Evolutionary conservation across 2,329 filamentous ascomycete genomes (phyloP).

Genomic region (Cordyceps cateniannulata): DNA sequence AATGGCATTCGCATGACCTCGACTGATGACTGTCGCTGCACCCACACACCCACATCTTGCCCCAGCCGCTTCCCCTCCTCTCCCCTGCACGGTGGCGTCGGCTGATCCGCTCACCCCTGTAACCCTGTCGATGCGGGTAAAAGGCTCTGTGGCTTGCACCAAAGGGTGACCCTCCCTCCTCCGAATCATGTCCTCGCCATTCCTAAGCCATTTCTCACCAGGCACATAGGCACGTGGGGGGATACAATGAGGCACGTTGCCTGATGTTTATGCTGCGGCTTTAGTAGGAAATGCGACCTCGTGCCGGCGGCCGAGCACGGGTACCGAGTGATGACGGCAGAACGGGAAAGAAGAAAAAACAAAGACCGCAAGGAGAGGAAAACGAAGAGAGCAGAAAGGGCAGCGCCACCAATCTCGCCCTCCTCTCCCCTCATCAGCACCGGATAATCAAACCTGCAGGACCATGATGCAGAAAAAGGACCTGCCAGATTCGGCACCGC

Average conservation of each 20-base stretch:
- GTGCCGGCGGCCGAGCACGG: background rate
- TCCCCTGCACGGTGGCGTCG: background rate
- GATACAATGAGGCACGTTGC: too few relatives aligned
- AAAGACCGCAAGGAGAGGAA: background rate
- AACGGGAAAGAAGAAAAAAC: background rate
- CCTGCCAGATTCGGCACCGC: background rate
- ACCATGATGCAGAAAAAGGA: background rate
- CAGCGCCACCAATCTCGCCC: background rate
- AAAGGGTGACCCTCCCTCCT: too few relatives aligned
- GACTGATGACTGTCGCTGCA: background rate
- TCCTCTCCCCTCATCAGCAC: background rate
- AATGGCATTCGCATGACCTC: background rate
- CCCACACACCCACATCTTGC: background rate
- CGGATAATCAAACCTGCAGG: background rate
- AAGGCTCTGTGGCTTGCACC: background rate
- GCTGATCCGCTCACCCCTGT: conserved; percentile 2
- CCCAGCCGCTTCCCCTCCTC: background rate
- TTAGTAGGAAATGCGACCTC: too few relatives aligned
- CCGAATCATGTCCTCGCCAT: conserved; percentile 11
- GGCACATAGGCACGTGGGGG: conserved; percentile 1
- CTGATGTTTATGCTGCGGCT: too few relatives aligned
- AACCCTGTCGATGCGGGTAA: background rate
- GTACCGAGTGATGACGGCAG: background rate
- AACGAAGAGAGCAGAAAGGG: background rate
- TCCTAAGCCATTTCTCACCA: background rate